Evolutionary conservation across 1,139 yeast species (phyloP).

Genomic region (Nakaseomyces glabratus): DNA sequence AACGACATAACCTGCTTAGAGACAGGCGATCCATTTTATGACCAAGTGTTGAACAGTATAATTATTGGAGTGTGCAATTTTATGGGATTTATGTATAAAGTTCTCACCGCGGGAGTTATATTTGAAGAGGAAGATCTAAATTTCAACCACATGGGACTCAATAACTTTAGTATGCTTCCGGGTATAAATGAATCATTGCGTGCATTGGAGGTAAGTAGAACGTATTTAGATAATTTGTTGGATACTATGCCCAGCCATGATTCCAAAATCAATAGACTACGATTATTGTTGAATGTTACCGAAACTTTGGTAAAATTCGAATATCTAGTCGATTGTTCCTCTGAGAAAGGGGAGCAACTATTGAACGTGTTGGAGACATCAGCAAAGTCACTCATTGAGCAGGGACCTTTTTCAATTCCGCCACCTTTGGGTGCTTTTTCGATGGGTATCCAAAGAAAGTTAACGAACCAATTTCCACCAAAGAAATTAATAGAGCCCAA

Average conservation of each 20-base stretch:
- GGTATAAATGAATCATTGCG: not conserved
- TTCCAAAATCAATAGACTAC: not conserved
- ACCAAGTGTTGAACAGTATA: constrained; percentile 41
- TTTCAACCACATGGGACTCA: constrained; percentile 49
- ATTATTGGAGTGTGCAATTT: constrained; percentile 45
- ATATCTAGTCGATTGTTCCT: not conserved
- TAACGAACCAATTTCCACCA: constrained; percentile 54
- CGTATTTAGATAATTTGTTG: constrained; percentile 8
- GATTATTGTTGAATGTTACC: not conserved
- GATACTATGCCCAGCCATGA: constrained; percentile 7
- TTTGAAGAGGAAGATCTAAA: constrained; percentile 72
- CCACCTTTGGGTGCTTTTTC: constrained; percentile 44
- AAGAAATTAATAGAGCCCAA: constrained; percentile 33
- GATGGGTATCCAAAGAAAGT: constrained; percentile 40
- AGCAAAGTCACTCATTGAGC: not conserved
- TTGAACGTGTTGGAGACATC: not conserved
- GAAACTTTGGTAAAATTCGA: not conserved
- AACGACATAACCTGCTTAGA: constrained; percentile 16
- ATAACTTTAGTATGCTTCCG: constrained; percentile 11
- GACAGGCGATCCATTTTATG: constrained; percentile 33
- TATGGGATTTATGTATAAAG: constrained; percentile 40
- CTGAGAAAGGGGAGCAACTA: not conserved
- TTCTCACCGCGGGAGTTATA: constrained; percentile 49
- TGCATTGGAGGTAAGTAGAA: not conserved
- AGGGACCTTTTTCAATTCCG: not conserved